These are phyloP conservation scores for Eimeria maxima DNA, from an alignment of 169 alveolate genomes.

Conservation along the genomic window DNA sequence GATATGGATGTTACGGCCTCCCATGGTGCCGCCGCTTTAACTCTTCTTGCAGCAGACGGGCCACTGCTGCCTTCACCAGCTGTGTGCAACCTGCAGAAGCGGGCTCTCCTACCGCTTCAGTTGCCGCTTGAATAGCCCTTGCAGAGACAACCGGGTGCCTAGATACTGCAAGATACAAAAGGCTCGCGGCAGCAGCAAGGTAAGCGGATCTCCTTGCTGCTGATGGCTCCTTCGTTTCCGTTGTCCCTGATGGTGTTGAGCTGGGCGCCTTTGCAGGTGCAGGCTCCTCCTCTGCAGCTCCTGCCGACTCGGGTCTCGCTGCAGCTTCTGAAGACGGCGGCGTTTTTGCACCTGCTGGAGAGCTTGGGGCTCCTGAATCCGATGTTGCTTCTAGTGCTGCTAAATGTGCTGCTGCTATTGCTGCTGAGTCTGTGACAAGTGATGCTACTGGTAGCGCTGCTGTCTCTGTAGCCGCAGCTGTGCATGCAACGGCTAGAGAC, in stretches of 20 bases:
- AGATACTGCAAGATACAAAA: conserved; percentile 54
- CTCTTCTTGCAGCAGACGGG: conserved; percentile 55
- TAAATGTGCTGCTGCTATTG: not conserved
- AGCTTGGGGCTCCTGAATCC: conserved; percentile 1
- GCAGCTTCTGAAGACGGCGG: not conserved
- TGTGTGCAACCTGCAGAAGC: conserved; percentile 25
- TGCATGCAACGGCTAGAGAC: not conserved
- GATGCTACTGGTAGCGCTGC: not conserved
- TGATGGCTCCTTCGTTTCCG: not conserved
- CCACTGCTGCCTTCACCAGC: conserved; percentile 65
- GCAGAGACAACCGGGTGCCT: conserved; percentile 44
- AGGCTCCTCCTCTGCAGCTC: not conserved
- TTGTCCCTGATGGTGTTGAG: not conserved
- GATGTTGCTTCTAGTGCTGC: not conserved
- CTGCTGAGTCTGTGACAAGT: not conserved
- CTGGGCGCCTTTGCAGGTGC: conserved; percentile 5
- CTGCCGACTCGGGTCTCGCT: not conserved
- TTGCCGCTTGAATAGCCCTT: conserved; percentile 6
- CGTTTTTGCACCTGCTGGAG: not conserved
- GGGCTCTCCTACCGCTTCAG: not conserved
- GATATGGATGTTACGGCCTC: not conserved
- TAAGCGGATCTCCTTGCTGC: conserved; percentile 21
- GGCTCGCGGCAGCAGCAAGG: conserved; percentile 47
- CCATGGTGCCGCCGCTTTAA: not conserved
- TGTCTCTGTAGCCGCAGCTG: not conserved